phyloP scores from a whole-genome alignment of 192 early-diverging fungal genomes.

The Podila minutissima region DNA sequence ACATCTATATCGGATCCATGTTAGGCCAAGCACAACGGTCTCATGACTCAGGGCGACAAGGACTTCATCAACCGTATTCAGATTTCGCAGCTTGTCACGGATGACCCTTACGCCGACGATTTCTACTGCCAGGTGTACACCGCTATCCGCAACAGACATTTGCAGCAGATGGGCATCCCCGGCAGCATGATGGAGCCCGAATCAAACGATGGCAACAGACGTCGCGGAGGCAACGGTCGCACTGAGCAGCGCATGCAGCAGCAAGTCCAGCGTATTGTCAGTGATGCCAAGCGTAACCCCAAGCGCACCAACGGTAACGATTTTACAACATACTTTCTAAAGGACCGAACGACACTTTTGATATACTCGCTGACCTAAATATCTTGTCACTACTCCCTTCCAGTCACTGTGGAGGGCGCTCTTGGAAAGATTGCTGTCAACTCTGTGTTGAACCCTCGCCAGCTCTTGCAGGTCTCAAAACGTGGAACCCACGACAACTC shows the following conservation, averaged over 20 bases:
- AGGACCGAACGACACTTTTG: background rate
- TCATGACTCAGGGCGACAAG: constrained; percentile 96
- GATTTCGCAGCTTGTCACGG: constrained; percentile 92
- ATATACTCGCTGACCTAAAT: background rate
- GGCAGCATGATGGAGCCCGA: constrained; percentile 24
- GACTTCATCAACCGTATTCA: constrained; percentile 95
- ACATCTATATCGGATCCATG: background rate
- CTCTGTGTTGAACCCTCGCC: constrained; percentile 90
- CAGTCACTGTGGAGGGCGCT: constrained; percentile 92
- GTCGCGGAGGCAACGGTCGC: constrained; percentile 50
- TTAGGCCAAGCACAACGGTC: constrained; percentile 83
- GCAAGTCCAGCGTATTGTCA: constrained; percentile 97
- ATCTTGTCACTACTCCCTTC: background rate
- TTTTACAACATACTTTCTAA: too few relatives aligned
- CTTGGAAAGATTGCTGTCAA: constrained; percentile 93
- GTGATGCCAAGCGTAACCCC: constrained; percentile 87
- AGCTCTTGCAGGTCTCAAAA: constrained; percentile 78
- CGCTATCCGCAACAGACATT: constrained; percentile 67
- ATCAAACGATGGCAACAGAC: constrained; percentile 19
- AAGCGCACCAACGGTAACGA: constrained; percentile 79
- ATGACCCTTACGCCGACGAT: constrained; percentile 93
- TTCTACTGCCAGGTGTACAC: constrained; percentile 97
- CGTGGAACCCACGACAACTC: constrained; percentile 33
- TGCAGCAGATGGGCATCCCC: constrained; percentile 53
- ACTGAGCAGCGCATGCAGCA: constrained; percentile 81